These are phyloP conservation scores for Astragalus glycyphyllos DNA, from an alignment of 306 rosid genomes.

Conservation along the genomic window DNA sequence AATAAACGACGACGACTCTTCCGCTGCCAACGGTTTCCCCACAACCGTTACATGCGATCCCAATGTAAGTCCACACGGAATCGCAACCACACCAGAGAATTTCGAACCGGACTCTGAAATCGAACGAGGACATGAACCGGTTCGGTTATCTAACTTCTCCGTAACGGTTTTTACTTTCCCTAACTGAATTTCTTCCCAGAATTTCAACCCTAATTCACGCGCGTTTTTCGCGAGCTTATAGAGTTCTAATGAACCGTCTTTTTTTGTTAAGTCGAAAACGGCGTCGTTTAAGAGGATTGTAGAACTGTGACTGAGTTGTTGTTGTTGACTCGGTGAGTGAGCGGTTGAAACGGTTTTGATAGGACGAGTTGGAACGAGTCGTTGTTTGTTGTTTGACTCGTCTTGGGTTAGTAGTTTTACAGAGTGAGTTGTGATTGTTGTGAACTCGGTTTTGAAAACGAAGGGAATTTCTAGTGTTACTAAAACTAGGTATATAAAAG, in stretches of 20 bases:
- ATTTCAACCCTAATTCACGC: slow-evolving; percentile 56
- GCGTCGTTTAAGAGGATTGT: slow-evolving; percentile 50
- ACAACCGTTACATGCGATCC: slow-evolving; percentile 79
- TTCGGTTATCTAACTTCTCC: slow-evolving; percentile 44
- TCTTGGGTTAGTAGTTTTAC: slow-evolving; percentile 53
- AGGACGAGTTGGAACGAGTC: slow-evolving; percentile 73
- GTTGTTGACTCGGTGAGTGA: slow-evolving; percentile 49
- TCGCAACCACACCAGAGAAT: slow-evolving; percentile 53
- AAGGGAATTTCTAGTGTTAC: slow-evolving; percentile 74
- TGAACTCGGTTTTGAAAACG: slow-evolving; percentile 58
- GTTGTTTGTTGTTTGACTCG: slow-evolving; percentile 48
- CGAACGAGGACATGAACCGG: slow-evolving; percentile 67
- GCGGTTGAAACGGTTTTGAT: slow-evolving; percentile 56
- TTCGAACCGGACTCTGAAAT: slow-evolving; percentile 58
- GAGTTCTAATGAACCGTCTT: slow-evolving; percentile 57
- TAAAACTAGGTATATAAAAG: slow-evolving; percentile 60
- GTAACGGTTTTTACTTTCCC: slow-evolving; percentile 37
- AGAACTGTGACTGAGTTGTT: slow-evolving; percentile 35
- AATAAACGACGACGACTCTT: slow-evolving; percentile 56
- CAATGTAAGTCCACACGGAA: slow-evolving; percentile 86
- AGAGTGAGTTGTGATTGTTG: slow-evolving; percentile 49
- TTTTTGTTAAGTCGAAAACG: slow-evolving; percentile 39
- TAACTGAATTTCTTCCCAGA: slow-evolving; percentile 63
- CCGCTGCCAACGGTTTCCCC: slow-evolving; percentile 61
- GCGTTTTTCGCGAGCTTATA: slow-evolving; percentile 69